These are phyloP conservation scores for Haplosporangium gracile DNA, from an alignment of 192 early-diverging fungal species.

Conservation along the genomic window DNA sequence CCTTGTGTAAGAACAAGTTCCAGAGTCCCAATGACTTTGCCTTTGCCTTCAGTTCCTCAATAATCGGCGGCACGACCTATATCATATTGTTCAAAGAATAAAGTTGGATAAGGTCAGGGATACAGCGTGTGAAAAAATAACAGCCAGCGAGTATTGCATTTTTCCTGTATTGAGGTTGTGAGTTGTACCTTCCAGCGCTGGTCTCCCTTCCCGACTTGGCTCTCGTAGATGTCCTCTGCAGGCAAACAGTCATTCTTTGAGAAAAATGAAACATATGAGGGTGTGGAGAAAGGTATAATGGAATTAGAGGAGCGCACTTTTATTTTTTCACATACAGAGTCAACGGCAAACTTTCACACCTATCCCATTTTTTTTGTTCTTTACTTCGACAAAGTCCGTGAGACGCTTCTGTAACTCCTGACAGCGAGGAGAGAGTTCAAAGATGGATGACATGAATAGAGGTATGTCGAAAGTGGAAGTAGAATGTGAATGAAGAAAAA, in stretches of 20 bases:
- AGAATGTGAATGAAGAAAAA: conserved; percentile 1
- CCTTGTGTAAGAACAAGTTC: conserved; percentile 92
- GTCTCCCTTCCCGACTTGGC: conserved; percentile 78
- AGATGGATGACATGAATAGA: conserved; percentile 13
- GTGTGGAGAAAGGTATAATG: neutral
- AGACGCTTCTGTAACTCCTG: conserved; percentile 21
- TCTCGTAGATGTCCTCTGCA: conserved; percentile 80
- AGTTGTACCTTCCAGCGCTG: conserved; percentile 84
- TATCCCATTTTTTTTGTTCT: neutral
- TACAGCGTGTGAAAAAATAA: neutral
- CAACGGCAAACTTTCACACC: too few species aligned
- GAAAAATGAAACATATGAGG: neutral
- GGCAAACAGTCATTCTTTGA: conserved; percentile 92
- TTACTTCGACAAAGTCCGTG: conserved; percentile 32
- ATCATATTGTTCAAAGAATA: neutral
- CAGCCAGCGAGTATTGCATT: neutral
- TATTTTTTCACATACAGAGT: neutral
- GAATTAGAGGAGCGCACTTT: neutral
- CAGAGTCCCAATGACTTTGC: conserved; percentile 92
- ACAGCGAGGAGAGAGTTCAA: conserved; percentile 35
- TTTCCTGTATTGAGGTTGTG: neutral
- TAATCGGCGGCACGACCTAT: conserved; percentile 82
- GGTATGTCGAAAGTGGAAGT: neutral
- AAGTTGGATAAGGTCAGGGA: neutral
- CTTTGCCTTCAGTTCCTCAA: conserved; percentile 91